Percentiles rank a stretch among this genome's conserved stretches.
Evolutionary conservation across 345 rosid genomes (phyloP).

Genomic region (Hirschfeldia incana): DNA sequence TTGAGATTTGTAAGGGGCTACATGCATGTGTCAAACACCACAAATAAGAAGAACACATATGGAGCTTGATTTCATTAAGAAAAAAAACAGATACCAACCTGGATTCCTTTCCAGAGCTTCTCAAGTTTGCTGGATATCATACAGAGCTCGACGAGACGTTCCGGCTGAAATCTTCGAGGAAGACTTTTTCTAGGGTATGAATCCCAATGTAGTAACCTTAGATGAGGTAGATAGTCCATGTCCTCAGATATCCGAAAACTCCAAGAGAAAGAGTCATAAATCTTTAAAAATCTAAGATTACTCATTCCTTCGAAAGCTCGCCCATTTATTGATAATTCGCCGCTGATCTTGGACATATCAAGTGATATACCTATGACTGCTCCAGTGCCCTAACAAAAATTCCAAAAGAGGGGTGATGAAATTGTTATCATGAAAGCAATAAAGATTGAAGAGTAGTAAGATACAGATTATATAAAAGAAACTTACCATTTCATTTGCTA

Average conservation of each 20-base stretch:
- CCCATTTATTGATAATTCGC: not conserved
- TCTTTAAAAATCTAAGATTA: not conserved
- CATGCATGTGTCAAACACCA: not conserved
- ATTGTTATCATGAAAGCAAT: not conserved
- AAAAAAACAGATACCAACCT: not conserved
- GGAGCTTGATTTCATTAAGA: too few relatives aligned
- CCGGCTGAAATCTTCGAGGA: conserved; percentile 4
- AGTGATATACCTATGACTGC: not conserved
- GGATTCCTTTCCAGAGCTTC: not conserved
- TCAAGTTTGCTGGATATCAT: not conserved
- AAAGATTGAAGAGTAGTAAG: not conserved
- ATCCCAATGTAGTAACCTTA: conserved; percentile 13
- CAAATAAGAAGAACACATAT: not conserved
- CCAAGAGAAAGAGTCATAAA: not conserved
- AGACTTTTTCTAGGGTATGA: conserved; percentile 5
- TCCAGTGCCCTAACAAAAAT: not conserved
- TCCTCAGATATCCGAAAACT: too few relatives aligned
- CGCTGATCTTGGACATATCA: not conserved
- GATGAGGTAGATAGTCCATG: not conserved
- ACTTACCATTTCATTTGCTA: conserved; percentile 11
- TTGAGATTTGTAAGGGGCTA: not conserved
- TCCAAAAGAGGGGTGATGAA: not conserved
- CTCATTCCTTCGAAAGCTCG: not conserved
- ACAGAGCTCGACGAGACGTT: not conserved
- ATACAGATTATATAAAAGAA: not conserved